phyloP scores from a whole-genome alignment of 176 grass and related monocot species.

The Carex parvula region DNA sequence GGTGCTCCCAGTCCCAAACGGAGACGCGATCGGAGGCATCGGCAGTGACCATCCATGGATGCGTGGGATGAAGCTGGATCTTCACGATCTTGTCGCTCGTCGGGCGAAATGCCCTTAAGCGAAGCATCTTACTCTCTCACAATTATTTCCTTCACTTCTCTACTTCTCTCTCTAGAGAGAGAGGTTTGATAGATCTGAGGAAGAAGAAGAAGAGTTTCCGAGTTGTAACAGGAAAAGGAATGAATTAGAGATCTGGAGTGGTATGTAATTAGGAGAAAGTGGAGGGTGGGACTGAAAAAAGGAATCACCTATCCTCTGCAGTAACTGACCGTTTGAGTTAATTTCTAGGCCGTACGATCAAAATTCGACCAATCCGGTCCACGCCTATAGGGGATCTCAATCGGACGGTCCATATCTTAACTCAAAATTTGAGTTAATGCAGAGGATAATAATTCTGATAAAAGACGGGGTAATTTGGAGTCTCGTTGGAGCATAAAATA shows the following conservation, averaged over 20 bases:
- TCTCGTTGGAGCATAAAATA: no score
- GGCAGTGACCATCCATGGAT: constrained; percentile 96
- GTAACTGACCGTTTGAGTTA: no score
- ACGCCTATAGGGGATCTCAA: no score
- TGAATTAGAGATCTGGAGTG: background rate
- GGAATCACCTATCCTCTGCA: no score
- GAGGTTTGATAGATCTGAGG: constrained; percentile 34
- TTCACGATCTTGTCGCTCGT: constrained; percentile 89
- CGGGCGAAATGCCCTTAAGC: constrained; percentile 90
- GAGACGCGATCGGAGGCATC: constrained; percentile 90
- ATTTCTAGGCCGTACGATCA: no score
- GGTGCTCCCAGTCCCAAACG: constrained; percentile 98
- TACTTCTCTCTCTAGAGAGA: background rate
- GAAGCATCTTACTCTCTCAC: constrained; percentile 66
- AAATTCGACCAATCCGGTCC: no score
- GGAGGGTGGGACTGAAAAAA: background rate
- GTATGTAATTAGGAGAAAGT: background rate
- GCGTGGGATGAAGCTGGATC: constrained; percentile 97
- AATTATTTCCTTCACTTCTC: constrained; percentile 12
- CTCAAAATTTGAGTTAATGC: no score
- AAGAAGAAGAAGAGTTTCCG: constrained; percentile 6
- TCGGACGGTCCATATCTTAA: no score
- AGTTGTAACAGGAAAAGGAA: background rate
- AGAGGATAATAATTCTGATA: no score
- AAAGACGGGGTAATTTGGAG: no score